These are phyloP conservation scores for Taphrina sp. DNA, from an alignment of 1,139 yeast genomes.

Conservation along the genomic window DNA sequence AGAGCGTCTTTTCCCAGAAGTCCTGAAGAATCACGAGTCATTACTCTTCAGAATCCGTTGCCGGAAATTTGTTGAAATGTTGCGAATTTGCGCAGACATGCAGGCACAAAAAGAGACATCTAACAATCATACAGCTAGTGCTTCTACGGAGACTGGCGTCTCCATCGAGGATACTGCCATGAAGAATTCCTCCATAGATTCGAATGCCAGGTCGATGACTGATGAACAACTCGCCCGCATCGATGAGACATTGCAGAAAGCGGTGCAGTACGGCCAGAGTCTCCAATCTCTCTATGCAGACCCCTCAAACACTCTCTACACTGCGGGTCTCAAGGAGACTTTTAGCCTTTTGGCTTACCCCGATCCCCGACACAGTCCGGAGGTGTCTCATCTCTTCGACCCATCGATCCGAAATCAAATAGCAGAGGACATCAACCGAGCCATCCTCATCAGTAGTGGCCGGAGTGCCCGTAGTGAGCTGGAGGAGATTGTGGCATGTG, in stretches of 20 bases:
- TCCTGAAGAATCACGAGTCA: slow-evolving; percentile 49
- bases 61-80: slow-evolving; percentile 53
- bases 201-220: slow-evolving; percentile 30
- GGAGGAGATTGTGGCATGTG: slow-evolving; percentile 28
- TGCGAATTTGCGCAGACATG: slow-evolving; percentile 41
- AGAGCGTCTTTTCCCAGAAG: slow-evolving; percentile 49
- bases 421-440: slow-evolving; percentile 50
- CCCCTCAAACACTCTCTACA: slow-evolving; percentile 43
- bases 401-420: slow-evolving; percentile 46
- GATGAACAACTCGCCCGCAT: slow-evolving; percentile 24
- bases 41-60: slow-evolving; percentile 57
- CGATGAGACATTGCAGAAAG: slow-evolving; percentile 46
- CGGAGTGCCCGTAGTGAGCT: slow-evolving; percentile 20
- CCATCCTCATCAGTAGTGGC: slow-evolving; percentile 45
- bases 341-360: slow-evolving; percentile 56
- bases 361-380: slow-evolving; percentile 47
- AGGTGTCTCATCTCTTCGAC: slow-evolving; percentile 47
- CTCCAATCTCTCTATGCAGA: slow-evolving; percentile 48
- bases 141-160: not conserved
- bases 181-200: slow-evolving; percentile 28
- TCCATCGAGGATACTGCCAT: not conserved
- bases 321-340: slow-evolving; percentile 47
- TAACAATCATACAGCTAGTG: not conserved
- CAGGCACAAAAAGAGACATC: slow-evolving; percentile 13
- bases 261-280: slow-evolving; percentile 52